phyloP scores from a whole-genome alignment of 768 basidiomycete genomes.

The Scleroderma bovista region DNA sequence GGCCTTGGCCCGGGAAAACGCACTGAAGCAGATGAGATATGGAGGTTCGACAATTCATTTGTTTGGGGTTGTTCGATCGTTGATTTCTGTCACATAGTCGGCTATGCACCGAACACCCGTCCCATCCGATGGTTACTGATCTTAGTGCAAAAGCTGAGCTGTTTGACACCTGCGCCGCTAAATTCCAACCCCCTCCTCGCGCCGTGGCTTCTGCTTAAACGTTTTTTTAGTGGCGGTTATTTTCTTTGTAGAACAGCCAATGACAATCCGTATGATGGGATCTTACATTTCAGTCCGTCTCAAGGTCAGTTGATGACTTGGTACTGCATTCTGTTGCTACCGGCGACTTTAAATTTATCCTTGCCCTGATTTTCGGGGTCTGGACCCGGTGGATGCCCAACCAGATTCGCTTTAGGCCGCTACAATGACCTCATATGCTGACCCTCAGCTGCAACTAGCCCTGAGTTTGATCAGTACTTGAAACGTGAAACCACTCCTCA shows the following conservation, averaged over 20 bases:
- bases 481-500: too few species aligned
- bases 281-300: too few species aligned
- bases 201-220: constrained; percentile 25
- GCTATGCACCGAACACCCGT: constrained; percentile 47
- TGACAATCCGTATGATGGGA: too few species aligned
- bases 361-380: too few species aligned
- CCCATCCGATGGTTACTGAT: constrained; percentile 65
- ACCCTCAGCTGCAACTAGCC: too few species aligned
- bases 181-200: constrained; percentile 55
- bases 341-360: too few species aligned
- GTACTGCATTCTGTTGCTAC: too few species aligned
- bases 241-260: not conserved
- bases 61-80: constrained; percentile 1
- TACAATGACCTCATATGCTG: too few species aligned
- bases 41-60: constrained; percentile 46
- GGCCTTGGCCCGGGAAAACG: constrained; percentile 55
- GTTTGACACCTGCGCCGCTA: constrained; percentile 60
- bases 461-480: too few species aligned
- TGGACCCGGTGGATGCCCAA: too few species aligned
- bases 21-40: constrained; percentile 59
- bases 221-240: not conserved
- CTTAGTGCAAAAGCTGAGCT: constrained; percentile 51
- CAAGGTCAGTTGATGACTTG: too few species aligned
- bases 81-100: constrained; percentile 26
- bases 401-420: too few species aligned